These are phyloP conservation scores for Trichosanthes truncata DNA, from an alignment of 306 rosid species.

Conservation along the genomic window DNA sequence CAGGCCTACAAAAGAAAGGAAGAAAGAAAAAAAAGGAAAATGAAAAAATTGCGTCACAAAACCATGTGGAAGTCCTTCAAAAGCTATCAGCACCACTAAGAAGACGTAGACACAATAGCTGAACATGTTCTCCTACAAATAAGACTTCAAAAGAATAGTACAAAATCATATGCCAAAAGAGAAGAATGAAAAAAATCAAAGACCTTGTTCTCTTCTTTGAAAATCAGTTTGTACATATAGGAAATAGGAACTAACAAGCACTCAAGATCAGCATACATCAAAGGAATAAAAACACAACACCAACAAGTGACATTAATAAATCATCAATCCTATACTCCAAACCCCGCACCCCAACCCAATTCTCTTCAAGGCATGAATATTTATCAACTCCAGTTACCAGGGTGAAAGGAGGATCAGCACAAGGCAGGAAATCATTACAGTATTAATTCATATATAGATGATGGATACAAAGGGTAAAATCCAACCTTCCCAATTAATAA, in stretches of 20 bases:
- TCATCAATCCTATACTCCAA: not conserved
- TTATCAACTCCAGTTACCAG: not conserved
- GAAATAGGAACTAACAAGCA: not conserved
- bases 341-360: not conserved
- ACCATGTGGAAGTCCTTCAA: not conserved
- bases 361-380: not conserved
- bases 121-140: not conserved
- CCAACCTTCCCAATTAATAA: conserved; percentile 51
- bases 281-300: not conserved
- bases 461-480: not conserved
- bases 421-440: not conserved
- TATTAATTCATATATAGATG: not conserved
- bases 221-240: not conserved
- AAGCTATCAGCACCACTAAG: no score
- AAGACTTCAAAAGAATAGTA: not conserved
- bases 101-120: not conserved
- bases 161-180: not conserved
- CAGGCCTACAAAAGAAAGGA: not conserved
- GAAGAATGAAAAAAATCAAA: not conserved
- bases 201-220: not conserved
- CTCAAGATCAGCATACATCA: not conserved
- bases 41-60: not conserved
- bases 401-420: not conserved
- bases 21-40: not conserved
- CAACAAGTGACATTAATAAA: not conserved